Base-by-base conservation (phyloP, 1,284 basidiomycete genomes). In the Lentinus polychrous region DNA sequence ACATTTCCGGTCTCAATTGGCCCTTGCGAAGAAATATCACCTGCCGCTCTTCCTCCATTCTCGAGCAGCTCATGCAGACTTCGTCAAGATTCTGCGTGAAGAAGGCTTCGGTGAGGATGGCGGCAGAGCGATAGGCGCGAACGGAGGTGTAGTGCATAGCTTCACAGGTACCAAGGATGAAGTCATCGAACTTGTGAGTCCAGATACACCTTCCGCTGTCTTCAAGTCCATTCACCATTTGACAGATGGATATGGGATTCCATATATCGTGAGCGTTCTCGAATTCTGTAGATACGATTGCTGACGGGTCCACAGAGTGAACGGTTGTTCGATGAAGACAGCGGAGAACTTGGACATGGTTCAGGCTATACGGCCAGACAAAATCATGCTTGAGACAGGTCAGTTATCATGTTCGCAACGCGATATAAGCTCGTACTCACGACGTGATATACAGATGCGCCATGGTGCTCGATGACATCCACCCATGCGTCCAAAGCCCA, bases 31-130 rank as follows among this genome's bases (percentile, higher is more conserved):
- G 57, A 81, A 82, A 57, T 77, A 83, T 58, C 71, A 78, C 55
- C 73, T 94, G 3, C 91, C 92, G 0, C 64, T 95, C 5, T 95
- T 94, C 65, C 72, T 95, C 2, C 93, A 95, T 63, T 92, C 85
- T 7, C 78, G 91, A 22, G 79, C 86, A 20, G 81, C 86, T 0
- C 87, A 91, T 58, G 56, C 61, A 0, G 91, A 94, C 58, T 75
- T 89, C 53, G 82, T 91, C 31, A 61, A 66, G 1, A 86, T 93
- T 14, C 71, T 89, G 15, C 67, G 68, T 24, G 81, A 83, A 57
- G 81, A 83, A 60, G 81, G 81, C 0, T 81, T 84, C 50, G 74
- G 74, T 14, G 72, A 75, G 51, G 68, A 82, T 48, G 79, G 81
- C 17, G 83, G 83, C 1, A 65, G 57, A 34, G 66, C 60, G 14